Conservation (phyloP, 768 basidiomycete species). For the Lentinus brumalis region DNA sequence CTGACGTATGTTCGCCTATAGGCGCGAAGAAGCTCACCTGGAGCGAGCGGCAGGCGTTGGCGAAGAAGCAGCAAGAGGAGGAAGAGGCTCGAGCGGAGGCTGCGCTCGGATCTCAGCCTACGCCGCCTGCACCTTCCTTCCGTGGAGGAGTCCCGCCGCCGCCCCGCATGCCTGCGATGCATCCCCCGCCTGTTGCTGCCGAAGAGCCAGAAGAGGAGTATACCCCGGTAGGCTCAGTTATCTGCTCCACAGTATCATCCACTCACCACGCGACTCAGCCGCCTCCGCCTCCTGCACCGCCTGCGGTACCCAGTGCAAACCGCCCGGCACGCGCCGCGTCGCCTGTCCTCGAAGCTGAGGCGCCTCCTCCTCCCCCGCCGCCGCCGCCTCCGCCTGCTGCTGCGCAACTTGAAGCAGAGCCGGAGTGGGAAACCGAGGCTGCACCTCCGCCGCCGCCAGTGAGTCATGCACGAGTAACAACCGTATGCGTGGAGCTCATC, state of each 20-base stretch:
- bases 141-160: slow-evolving; percentile 15
- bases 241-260: neutral
- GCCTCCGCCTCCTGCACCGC: slow-evolving; percentile 24
- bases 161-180: slow-evolving; percentile 6
- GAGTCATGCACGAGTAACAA: neutral
- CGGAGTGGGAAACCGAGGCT: slow-evolving; percentile 33
- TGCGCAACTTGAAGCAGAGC: slow-evolving; percentile 35
- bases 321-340: slow-evolving; percentile 13
- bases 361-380: slow-evolving; percentile 35
- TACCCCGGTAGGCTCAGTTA: slow-evolving; percentile 10
- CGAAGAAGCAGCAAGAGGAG: slow-evolving; percentile 83
- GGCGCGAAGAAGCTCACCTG: slow-evolving; percentile 85
- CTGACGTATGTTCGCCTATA: slow-evolving; percentile 10
- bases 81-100: slow-evolving; percentile 68
- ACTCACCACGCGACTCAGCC: neutral
- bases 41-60: slow-evolving; percentile 90
- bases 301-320: slow-evolving; percentile 8
- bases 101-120: slow-evolving; percentile 44
- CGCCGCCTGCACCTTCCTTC: slow-evolving; percentile 32
- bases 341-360: slow-evolving; percentile 31
- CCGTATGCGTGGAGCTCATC: neutral
- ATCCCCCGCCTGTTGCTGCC: slow-evolving; percentile 1
- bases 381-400: slow-evolving; percentile 38
- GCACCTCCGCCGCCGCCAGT: slow-evolving; percentile 42
- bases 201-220: slow-evolving; percentile 35